A percentile compares a stretch with the other conserved stretches of the same genome.
phyloP scores from a whole-genome alignment of 2,329 filamentous ascomycete genomes.

The Verticillium nonalfalfae region DNA sequence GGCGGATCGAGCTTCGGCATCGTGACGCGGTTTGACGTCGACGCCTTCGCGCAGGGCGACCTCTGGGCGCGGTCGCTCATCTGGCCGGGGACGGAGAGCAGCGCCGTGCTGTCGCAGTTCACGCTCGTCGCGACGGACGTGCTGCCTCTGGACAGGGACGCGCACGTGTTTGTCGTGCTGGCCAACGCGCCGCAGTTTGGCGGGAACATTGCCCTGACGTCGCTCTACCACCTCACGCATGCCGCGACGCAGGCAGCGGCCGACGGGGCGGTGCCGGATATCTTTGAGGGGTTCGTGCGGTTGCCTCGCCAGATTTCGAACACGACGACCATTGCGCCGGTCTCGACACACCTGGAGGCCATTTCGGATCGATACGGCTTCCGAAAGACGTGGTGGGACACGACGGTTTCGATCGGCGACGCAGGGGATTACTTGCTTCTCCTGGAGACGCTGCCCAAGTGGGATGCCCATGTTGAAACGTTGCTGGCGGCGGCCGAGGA shows the following conservation, averaged over 20 bases:
- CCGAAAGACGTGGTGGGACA: slow-evolving; percentile 22
- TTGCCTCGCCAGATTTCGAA: not conserved
- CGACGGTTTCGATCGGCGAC: slow-evolving; percentile 11
- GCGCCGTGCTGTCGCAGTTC: not conserved
- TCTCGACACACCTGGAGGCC: not conserved
- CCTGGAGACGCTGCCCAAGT: slow-evolving; percentile 18
- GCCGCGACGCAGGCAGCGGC: not conserved
- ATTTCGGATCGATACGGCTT: slow-evolving; percentile 17
- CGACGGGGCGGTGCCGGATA: not conserved
- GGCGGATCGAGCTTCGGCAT: slow-evolving; percentile 34
- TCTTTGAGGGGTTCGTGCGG: not conserved
- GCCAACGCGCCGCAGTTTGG: not conserved
- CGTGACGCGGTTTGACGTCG: slow-evolving; percentile 21
- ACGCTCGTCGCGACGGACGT: not conserved
- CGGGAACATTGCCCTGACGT: not conserved
- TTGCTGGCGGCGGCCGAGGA: slow-evolving; percentile 9
- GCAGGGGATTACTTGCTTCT: slow-evolving; percentile 13
- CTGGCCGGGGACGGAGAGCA: not conserved
- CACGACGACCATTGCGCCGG: not conserved
- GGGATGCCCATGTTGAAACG: slow-evolving; percentile 10
- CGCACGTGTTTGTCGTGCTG: not conserved
- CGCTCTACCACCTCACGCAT: not conserved
- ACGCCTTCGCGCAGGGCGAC: slow-evolving; percentile 18
- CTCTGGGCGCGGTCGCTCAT: slow-evolving; percentile 16
- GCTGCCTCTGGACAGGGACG: not conserved